Evolutionary conservation across 2,329 filamentous ascomycete genomes (phyloP), one percentile per base, ranked within the genome.

Genomic region (Tympanopsis confertula): DNA sequence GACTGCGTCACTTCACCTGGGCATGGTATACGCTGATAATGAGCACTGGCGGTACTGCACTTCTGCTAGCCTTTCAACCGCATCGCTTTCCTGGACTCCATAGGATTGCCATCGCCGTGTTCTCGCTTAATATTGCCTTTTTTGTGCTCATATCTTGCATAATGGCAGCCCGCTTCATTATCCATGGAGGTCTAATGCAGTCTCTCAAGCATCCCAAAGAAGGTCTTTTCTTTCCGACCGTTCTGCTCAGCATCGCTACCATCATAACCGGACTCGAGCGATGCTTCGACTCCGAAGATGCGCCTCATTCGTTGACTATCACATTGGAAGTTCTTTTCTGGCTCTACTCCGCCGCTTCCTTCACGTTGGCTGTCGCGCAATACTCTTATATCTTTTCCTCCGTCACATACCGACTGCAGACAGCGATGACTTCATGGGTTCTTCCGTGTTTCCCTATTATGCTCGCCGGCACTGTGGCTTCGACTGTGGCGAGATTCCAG

Each of bases 11-110:
- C 56, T 78, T 80, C 50, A 80, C 74, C 1, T 79, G 76, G 78
- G 76, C 75, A 14, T 86, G 81, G 80, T 88, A 79, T 56, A 82
- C 80, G 2, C 62, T 76, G 20, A 78, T 79, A 2, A 86, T 86
- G 82, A 82, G 77, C 35, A 84, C 80, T 0, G 82, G 82, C 22
- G 80, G 80, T 0, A 56, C 87, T 2, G 72, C 81, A 0, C 56
- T 80, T 3, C 65, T 86, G 13, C 65, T 87, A 32, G 63, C 65
- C 33, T 66, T 68, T 3, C 74, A 76, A 37, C 82, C 82, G 5
- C 72, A 76, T 47, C 60, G 65, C 39, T 88, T 88, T 52, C 50
- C 59, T 0, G 81, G 81, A 0, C 59, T 86, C 2, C 53, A 58
- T 4, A 68, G 71, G 4, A 80, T 86, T 37, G 82, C 82, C 1